Base-by-base conservation (phyloP, 2,329 filamentous ascomycete species). In the Ceratocystiopsis minuta region DNA sequence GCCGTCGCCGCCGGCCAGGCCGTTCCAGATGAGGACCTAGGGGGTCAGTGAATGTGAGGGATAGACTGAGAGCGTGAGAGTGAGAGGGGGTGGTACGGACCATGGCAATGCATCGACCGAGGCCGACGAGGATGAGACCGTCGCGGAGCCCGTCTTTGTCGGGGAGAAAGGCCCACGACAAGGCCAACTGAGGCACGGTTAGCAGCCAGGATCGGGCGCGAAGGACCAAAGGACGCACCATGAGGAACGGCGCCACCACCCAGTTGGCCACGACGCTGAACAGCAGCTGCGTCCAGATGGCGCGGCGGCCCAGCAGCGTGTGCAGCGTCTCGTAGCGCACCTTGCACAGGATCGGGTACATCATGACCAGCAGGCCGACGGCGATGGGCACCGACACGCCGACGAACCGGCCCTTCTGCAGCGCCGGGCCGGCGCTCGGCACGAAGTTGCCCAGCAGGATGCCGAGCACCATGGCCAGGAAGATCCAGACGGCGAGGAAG, bases 271-370 rank as follows among this genome's bases (percentile, higher is more conserved):
- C 49, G 4, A 92, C 58, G 44, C 80, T 86, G 51, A 93, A 82
- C 0, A 55, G 63, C n/a, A 93, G 72, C 56, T 93, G 84, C 40
- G 74, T 72, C 84, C 82, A 93, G 3, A 92, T 62, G 1, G 64
- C 63, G 3, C 65, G 65, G 3, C 74, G 64, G 3, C 61, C 56
- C 45, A 90, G 69, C 4, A 84, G 62, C 3, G 70, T 61, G 55
- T 85, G 81, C 11, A 92, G 60, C 0, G 72, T 71, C 56, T 92
- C 84, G 57, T 75, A 90, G 35, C 74, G 74, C 6, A 92, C 80
- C 57, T 90, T 90, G 67, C 83, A 92, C 0, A 93, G 64, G 45
- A 93, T 92, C 0, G 85, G 86, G 53, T 90, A 93, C 83, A 93
- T 93, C 84, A 93, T 93, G 36, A 92, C 76, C 1, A 93, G 66